Evolutionary conservation across 495 filamentous ascomycete genomes (phyloP), one percentile per base, ranked within the genome.

Genomic region (Neurospora discreta): DNA sequence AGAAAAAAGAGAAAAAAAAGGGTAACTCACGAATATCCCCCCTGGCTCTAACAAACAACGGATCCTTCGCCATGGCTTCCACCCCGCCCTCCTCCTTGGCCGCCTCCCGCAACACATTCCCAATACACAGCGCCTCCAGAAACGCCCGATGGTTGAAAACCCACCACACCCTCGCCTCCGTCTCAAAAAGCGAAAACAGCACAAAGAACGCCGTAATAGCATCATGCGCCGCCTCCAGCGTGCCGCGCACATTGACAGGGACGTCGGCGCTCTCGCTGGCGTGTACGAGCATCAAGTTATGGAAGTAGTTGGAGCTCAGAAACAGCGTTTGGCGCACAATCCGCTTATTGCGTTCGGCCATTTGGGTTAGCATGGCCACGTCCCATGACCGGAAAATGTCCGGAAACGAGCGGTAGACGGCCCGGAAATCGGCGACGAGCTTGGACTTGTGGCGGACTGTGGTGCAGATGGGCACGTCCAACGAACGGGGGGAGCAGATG

Each of bases 111-210:
- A 40, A 23, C 41, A 86, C 82, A 69, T 80, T 80, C 16, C 83
- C 83, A 40, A 84, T 82, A 74, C 87, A 84, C 76, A 90, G 79
- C 30, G 89, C 89, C 78, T 91, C 90, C 60, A 91, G 80, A 77
- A 92, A 93, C 0, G 90, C 90, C 16, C 90, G 80, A 77, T 92
- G 90, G 76, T 90, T 89, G 76, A 92, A 92, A 7, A 91, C 89
- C 90, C 90, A 93, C 90, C 90, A 92, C 5, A 92, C 89, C 67
- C 86, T 83, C 11, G 89, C 89, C 78, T 93, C 90, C 40, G 82
- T 81, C 73, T 87, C 86, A 71, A 92, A 89, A 30, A 90, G 75
- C 1, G 78, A 79, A 76, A 87, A 89, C 15, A 92, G 83, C 38
- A 91, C 81, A 80, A 92, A 92, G 74, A 92, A 93, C 13, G 84